Evolutionary conservation across 163 green algal genomes (phyloP).

Genomic region (Scenedesmus sp.): DNA sequence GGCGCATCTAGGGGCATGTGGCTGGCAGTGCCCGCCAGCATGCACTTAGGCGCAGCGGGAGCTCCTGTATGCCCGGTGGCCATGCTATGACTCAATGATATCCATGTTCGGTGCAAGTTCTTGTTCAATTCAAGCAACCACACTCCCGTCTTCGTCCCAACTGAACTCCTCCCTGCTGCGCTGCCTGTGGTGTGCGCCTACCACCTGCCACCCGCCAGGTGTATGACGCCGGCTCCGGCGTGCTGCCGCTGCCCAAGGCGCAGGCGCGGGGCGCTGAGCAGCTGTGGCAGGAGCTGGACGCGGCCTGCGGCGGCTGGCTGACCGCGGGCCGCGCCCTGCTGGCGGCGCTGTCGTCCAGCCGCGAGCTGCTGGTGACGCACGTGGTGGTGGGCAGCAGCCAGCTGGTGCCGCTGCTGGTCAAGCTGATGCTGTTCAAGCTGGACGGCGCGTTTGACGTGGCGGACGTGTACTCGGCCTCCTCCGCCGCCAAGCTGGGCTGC

Average conservation of each 20-base stretch:
- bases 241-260: slow-evolving; percentile 25
- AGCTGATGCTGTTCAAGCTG: slow-evolving; percentile 47
- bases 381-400: slow-evolving; percentile 50
- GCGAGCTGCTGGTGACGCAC: slow-evolving; percentile 40
- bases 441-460: slow-evolving; percentile 26
- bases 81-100: too few relatives aligned
- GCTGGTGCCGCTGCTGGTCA: slow-evolving; percentile 51
- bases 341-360: neutral
- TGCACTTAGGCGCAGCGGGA: too few relatives aligned
- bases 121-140: too few relatives aligned
- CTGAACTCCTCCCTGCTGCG: neutral
- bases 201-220: neutral
- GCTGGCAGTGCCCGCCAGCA: neutral
- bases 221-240: slow-evolving; percentile 43
- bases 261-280: neutral
- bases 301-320: slow-evolving; percentile 29
- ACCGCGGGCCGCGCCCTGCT: slow-evolving; percentile 1
- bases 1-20: neutral
- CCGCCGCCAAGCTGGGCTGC: slow-evolving; percentile 22
- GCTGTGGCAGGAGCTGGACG: slow-evolving; percentile 44
- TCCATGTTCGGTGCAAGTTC: too few relatives aligned
- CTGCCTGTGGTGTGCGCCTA: neutral
- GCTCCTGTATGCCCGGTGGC: neutral
- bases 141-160: too few relatives aligned
- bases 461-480: slow-evolving; percentile 23